Percentiles rank a stretch among this genome's conserved stretches.
Evolutionary conservation across 148 eudicot species (phyloP).

Genomic region (Cornus controversa): DNA sequence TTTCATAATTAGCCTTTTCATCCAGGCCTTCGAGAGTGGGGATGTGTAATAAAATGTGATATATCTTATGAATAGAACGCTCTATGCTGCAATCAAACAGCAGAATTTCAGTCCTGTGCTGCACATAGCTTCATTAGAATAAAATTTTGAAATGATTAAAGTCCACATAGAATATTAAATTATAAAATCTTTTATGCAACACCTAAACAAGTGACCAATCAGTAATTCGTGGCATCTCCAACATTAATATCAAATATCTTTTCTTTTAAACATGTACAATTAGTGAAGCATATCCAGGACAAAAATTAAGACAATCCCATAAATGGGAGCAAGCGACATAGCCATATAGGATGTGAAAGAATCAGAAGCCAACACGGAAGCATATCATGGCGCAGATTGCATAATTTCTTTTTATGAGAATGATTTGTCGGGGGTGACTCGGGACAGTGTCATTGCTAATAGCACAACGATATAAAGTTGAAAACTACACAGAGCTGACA

Average conservation of each 20-base stretch:
- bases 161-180: not conserved
- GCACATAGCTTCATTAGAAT: not conserved
- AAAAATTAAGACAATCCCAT: not conserved
- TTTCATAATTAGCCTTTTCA: constrained; percentile 43
- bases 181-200: not conserved
- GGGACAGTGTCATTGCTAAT: not conserved
- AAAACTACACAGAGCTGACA: not conserved
- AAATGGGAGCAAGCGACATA: not conserved
- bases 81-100: constrained; percentile 49
- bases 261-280: not conserved
- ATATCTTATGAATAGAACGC: constrained; percentile 51
- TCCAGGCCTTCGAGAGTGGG: constrained; percentile 52
- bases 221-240: not conserved
- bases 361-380: not conserved
- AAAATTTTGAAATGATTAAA: not conserved
- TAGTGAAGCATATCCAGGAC: not conserved
- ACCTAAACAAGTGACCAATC: not conserved
- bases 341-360: not conserved
- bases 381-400: not conserved
- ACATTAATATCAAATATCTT: not conserved
- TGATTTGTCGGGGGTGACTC: too few species aligned
- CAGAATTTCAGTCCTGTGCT: constrained; percentile 4
- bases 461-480: not conserved
- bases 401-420: not conserved
- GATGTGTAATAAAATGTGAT: constrained; percentile 55